Evolutionary conservation across 2,329 filamentous ascomycete genomes (phyloP), one percentile per base, ranked within the genome.

Genomic region (Xenoacremonium recifei): DNA sequence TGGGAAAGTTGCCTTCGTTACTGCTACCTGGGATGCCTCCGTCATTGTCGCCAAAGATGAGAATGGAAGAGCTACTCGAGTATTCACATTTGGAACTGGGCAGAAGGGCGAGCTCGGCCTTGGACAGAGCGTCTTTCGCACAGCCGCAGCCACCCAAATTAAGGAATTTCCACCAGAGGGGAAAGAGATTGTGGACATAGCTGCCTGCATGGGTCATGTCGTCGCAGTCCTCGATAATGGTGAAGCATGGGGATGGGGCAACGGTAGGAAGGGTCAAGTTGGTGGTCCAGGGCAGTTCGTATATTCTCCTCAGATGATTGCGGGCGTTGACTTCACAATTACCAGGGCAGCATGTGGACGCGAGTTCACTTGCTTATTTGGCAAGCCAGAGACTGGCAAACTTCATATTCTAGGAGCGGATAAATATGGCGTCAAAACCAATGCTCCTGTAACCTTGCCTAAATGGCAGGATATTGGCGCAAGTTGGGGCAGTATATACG

Each of bases 181-280:
- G 0, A 75, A 75, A 0, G 65, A 71, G n/a, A 63, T 95, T 4
- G 65, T 79, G 2, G 77, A 85, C 44, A 60, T 96, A 19, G 72
- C 84, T 2, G 85, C 87, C 10, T 82, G 87, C 21, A 86, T 95
- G 72, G 82, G 81, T 17, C 93, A 99, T 60, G 81, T 82, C 0
- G 78, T 95, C 13, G 80, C 72, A 2, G 77, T 96, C 1, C 66
- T 95, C 4, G 77, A 77, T 32, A 85, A 86, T 59, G 92, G 91
- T 1, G 76, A 86, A 13, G 83, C 84, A 2, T 95, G 87, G 61
- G 91, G 89, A 3, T 97, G 92, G 92, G 93, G 93, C 0, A 88
- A 82, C 55, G 85, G 87, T 12, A 79, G 89, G 18, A 93, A 96
- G 60, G 88, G 88, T 0, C 92, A 99, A 62, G 68, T 95, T 1